Conservation (phyloP, 495 filamentous ascomycete genomes). For the Lasiosphaeriaceae sp. region DNA sequence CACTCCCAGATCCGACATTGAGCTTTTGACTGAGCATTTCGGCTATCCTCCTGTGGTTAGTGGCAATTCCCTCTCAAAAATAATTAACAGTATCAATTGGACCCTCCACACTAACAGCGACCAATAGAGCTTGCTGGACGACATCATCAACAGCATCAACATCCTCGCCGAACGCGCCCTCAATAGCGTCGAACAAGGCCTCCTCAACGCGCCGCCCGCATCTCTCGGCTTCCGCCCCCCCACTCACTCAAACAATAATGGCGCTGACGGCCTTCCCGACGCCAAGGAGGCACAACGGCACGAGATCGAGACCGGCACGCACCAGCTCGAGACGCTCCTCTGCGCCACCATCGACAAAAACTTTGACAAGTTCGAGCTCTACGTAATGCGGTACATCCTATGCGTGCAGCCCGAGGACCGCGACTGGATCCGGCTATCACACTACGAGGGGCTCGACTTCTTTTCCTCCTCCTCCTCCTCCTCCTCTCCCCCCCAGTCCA, state of each 20-base stretch:
- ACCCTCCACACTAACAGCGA: no score
- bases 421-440: constrained; percentile 72
- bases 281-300: constrained; percentile 54
- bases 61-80: not conserved
- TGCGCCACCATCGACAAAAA: constrained; percentile 93
- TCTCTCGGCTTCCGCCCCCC: constrained; percentile 67
- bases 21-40: constrained; percentile 92
- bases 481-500: not conserved
- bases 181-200: constrained; percentile 74
- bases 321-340: constrained; percentile 92
- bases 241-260: constrained; percentile 23
- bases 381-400: constrained; percentile 83
- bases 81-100: no score
- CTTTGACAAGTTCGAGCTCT: constrained; percentile 95
- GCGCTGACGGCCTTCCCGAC: constrained; percentile 1
- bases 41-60: constrained; percentile 87
- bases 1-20: constrained; percentile 49
- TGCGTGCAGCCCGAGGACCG: constrained; percentile 66
- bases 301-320: constrained; percentile 86
- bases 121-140: constrained; percentile 92
- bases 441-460: constrained; percentile 65
- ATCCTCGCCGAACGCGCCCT: constrained; percentile 81
- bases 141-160: constrained; percentile 95
- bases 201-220: constrained; percentile 65
- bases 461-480: not conserved